Base-by-base conservation (phyloP, 177 flowering plant genomes). In the Vitis hybrid region DNA sequence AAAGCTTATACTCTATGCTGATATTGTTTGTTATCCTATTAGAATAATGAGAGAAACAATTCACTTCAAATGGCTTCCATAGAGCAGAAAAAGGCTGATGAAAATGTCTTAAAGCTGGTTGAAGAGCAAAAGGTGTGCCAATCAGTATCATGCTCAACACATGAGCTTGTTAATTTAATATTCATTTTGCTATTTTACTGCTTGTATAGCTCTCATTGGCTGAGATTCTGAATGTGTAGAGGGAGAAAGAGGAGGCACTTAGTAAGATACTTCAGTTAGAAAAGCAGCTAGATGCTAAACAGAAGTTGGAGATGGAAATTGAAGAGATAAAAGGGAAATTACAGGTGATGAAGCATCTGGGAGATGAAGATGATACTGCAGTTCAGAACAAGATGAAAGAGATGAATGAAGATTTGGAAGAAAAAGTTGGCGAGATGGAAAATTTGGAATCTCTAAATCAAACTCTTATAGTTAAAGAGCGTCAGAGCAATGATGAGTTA, bases 61-160 rank as follows among this genome's bases (percentile, higher is more conserved):
- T 83, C 26, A 8, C 90, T 89, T 34, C 70, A 82, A 63, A 64
- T 78, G 87, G 94, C 91, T 23, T 78, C 89, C 11, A 52, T 78
- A 80, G 91, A 89, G 82, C 89, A 89, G 83, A 79, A 71, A 72
- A 86, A 70, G 74, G 85, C 89, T n/a, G 89, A 87, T 64, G 84
- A 82, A 61, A 85, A 81, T 79, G 83, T 89, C n/a, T 21, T 86
- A 66, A 79, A 84, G 72, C 81, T 85, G 50, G 80, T 85, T 54
- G 91, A 83, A 70, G 84, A 83, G 57, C 90, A 86, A 55, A 83
- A 89, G 85, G 91, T 89, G 51, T 69, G 75, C 52, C 34, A 15
- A 60, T 59, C 65, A n/a, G 23, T 30, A 10, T 71, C 30, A 10
- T 17, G 21, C 45, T 49, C 65, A 50, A 52, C 9, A 3, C 50